phyloP scores from a whole-genome alignment of 305 asterid genomes.

The Fraxinus nigra region DNA sequence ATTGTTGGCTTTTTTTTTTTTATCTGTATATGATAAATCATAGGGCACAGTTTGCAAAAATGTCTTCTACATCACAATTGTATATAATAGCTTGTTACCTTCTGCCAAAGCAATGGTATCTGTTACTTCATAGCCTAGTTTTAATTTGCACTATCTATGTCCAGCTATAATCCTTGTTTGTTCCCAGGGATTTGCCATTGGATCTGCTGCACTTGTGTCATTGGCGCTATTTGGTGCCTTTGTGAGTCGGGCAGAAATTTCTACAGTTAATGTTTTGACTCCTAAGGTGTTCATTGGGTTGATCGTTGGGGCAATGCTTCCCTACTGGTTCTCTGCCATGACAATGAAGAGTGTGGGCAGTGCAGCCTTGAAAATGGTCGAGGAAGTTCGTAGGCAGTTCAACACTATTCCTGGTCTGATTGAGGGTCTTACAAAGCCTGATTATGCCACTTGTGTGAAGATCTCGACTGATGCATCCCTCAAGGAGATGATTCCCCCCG shows the following conservation, averaged over 20 bases:
- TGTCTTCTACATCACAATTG: background rate
- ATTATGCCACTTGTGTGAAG: constrained; percentile 88
- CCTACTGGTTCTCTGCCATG: constrained; percentile 95
- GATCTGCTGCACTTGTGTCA: constrained; percentile 93
- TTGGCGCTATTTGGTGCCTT: constrained; percentile 90
- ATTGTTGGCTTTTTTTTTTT: background rate
- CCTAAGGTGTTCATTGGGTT: constrained; percentile 90
- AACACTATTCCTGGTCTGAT: constrained; percentile 84
- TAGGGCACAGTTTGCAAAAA: background rate
- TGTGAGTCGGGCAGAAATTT: constrained; percentile 78
- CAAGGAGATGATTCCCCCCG: constrained; percentile 90
- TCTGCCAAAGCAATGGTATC: background rate
- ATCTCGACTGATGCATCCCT: constrained; percentile 89
- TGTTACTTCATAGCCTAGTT: background rate
- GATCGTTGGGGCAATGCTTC: constrained; percentile 86
- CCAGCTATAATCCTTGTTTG: background rate
- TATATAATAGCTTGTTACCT: background rate
- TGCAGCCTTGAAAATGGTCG: constrained; percentile 90
- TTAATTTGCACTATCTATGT: background rate
- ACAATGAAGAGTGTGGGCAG: constrained; percentile 97
- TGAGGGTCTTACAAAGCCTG: constrained; percentile 82
- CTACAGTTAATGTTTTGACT: constrained; percentile 78
- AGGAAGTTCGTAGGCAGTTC: constrained; percentile 90
- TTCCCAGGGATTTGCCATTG: constrained; percentile 93
- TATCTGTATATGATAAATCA: background rate